Evolutionary conservation across 2,329 filamentous ascomycete genomes (phyloP), one percentile per base, ranked within the genome.

Genomic region (Ophiostoma triangulosporum): DNA sequence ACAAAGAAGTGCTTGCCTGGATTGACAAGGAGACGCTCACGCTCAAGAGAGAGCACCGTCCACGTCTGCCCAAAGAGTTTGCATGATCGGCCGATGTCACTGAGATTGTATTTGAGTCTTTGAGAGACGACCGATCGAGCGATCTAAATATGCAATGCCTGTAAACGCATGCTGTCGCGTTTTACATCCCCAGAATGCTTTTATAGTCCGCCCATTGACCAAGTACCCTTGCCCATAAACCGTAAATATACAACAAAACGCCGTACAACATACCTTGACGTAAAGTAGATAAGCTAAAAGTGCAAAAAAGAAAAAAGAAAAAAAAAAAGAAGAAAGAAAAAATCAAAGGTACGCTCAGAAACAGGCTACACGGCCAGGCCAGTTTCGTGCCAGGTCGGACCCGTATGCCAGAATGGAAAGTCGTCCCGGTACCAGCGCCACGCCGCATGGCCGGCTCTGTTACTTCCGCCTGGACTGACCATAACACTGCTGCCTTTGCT

Each of bases 1-100:
- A 88, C 66, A 63, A 62, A 5, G 68, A 68, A 29, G 74, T 90
- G 14, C 66, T 96, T 54, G 65, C 64, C 31, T 95, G 88, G 88
- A 67, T 95, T 56, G 71, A 74, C 6, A 63, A 57, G 14, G 70
- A 79, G 60, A 67, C 70, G 15, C 61, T 61, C 33, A 69, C 66
- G 50, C 63, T 75, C 36, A 63, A 62, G 1, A 26, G 15, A 0
- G 32, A 53, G 3, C 57, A 59, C 26, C 56, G 12, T 3, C 24
- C 53, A 14, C 52, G 57, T 9, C 48, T 60, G 20, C 56, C 56
- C 3, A 51, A 49, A 29, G 51, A 50, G 32, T 51, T 52, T 27
- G 24, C 3, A 9, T 27, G 12, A 1, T 17, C 14, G 14, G 11
- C 22, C 20, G 8, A 24, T 22, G 22, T 6, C 12, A 45, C 6